Conservation (phyloP, 1,284 basidiomycete species). For the Flammula alnicola region DNA sequence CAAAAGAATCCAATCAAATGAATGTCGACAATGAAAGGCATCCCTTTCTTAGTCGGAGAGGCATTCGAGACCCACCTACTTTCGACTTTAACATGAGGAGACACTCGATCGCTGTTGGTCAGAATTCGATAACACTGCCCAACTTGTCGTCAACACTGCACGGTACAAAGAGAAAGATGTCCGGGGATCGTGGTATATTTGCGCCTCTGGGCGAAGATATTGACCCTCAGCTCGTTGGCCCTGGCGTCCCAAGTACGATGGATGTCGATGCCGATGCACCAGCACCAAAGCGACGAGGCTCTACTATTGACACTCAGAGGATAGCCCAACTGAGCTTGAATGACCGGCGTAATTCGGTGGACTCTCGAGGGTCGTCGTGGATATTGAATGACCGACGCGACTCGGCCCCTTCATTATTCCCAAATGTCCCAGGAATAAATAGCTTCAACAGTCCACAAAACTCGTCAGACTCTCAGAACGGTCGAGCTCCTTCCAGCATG, state of each 20-base stretch:
- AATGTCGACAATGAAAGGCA: constrained; percentile 47
- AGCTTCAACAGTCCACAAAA: constrained; percentile 59
- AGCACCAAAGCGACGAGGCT: constrained; percentile 78
- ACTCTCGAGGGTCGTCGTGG: constrained; percentile 54
- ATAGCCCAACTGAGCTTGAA: constrained; percentile 74
- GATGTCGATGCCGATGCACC: constrained; percentile 65
- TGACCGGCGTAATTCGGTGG: constrained; percentile 77
- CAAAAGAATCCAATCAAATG: constrained; percentile 46
- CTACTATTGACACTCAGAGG: constrained; percentile 73
- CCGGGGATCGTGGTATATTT: constrained; percentile 60
- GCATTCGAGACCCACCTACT: constrained; percentile 44
- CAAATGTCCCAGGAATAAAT: constrained; percentile 61
- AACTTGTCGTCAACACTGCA: constrained; percentile 45
- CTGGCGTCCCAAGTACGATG: constrained; percentile 62
- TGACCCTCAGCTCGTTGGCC: constrained; percentile 71
- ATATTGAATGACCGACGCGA: constrained; percentile 71
- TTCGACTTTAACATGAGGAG: constrained; percentile 70
- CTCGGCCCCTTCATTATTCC: constrained; percentile 69
- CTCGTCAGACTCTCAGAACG: constrained; percentile 58
- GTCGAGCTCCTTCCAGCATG: constrained; percentile 63
- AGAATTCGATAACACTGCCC: constrained; percentile 45
- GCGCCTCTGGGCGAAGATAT: constrained; percentile 58
- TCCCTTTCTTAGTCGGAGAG: constrained; percentile 27
- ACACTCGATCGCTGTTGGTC: constrained; percentile 64
- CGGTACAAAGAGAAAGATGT: constrained; percentile 83